Percentiles rank a stretch among this genome's conserved stretches.
Evolutionary conservation across 257 asterid species (phyloP).

Genomic region (Cinchona pubescens): DNA sequence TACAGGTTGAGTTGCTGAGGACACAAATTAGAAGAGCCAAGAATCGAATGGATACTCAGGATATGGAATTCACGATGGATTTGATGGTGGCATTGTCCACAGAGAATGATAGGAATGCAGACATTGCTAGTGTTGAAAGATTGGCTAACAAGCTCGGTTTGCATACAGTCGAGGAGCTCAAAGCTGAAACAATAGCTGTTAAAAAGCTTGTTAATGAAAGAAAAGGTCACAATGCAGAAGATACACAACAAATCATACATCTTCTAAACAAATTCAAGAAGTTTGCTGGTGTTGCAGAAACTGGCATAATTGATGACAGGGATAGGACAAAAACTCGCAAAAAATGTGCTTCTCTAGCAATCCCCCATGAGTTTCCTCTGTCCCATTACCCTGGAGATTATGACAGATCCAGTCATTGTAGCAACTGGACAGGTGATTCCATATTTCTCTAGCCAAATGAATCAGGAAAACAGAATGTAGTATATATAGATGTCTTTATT

Average conservation of each 20-base stretch:
- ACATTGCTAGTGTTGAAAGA: slow-evolving; percentile 68
- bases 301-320: slow-evolving; percentile 24
- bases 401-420: slow-evolving; percentile 87
- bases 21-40: slow-evolving; percentile 61
- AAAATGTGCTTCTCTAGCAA: slow-evolving; percentile 27
- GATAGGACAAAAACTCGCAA: slow-evolving; percentile 25
- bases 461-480: too few relatives aligned
- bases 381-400: slow-evolving; percentile 80
- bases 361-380: slow-evolving; percentile 88
- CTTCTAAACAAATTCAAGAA: slow-evolving; percentile 59
- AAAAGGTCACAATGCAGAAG: slow-evolving; percentile 39
- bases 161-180: slow-evolving; percentile 56
- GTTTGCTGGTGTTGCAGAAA: slow-evolving; percentile 48
- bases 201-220: slow-evolving; percentile 48
- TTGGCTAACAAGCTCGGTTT: slow-evolving; percentile 68
- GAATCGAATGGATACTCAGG: slow-evolving; percentile 64
- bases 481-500: too few relatives aligned
- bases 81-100: slow-evolving; percentile 70
- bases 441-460: not conserved
- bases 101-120: slow-evolving; percentile 60
- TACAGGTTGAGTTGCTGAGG: slow-evolving; percentile 60
- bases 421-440: slow-evolving; percentile 79
- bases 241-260: slow-evolving; percentile 44
- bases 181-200: slow-evolving; percentile 51
- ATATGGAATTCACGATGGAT: slow-evolving; percentile 92